Base-by-base conservation (phyloP, 2,329 filamentous ascomycete species). In the Emmonsiellopsis sp. region DNA sequence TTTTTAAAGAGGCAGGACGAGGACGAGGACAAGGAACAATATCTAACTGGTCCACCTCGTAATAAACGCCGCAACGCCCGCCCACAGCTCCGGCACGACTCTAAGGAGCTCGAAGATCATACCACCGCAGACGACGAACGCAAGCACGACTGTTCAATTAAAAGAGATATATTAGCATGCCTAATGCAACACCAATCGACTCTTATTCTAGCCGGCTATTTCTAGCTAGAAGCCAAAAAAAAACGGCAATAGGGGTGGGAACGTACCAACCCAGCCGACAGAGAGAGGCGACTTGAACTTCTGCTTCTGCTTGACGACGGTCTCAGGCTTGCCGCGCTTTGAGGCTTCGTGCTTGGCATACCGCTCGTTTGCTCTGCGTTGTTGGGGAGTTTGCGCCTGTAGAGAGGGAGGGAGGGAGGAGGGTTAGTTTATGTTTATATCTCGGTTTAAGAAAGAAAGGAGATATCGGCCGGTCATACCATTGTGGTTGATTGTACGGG, bases 351-450 rank as follows among this genome's bases (percentile, higher is more conserved):
- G 68, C 60, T 77, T 77, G 51, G 82, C 82, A 62, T 77, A 84
- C 58, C 74, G 76, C 56, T 80, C 78, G 67, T 85, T 85, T 43
- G 82, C 82, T 61, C 76, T 75, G 56, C 81, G 80, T 71, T 85
- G 82, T 64, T 82, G 77, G 33, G 82, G 82, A 58, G 82, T 85
- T 78, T 85, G 82, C 31, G 76, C 78, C 80, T 82, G 33, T 32
- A 3, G n/a, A 46, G 32, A 13, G n/a, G 6, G 32, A 37, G 5
- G 21, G 13, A 36, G 3, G 8, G 45, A 4, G 11, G 43, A 5
- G 13, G 40, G 14, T n/a, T 13, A 42, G 40, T 14, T 8, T 17
- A 17, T 14, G 40, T 27, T 17, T 17, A 17, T 2, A 17, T 17
- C 17, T 17, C 17, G 17, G 17, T 17, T 17, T 17, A 17, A 14